phyloP scores from a whole-genome alignment of 2,329 filamentous ascomycete genomes.

The Thermothelomyces thermophilus region DNA sequence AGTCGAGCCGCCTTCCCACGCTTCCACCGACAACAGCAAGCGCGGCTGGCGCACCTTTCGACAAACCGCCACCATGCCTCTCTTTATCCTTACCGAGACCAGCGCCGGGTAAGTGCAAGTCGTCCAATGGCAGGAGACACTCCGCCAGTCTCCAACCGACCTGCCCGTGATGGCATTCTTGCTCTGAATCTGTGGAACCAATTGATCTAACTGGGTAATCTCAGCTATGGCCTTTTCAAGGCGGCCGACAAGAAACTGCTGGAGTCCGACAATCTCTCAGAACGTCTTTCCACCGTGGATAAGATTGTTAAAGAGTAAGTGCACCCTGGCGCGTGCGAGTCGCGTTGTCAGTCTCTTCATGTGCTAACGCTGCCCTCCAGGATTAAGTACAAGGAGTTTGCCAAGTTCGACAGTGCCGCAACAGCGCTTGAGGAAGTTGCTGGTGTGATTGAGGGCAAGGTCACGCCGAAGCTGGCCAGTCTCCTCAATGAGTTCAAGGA shows the following conservation, averaged over 20 bases:
- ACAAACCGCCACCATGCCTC: slow-evolving; percentile 57
- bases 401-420: slow-evolving; percentile 93
- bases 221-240: slow-evolving; percentile 95
- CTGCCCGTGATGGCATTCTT: neutral
- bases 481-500: slow-evolving; percentile 88
- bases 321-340: neutral
- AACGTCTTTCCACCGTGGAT: slow-evolving; percentile 72
- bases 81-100: slow-evolving; percentile 91
- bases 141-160: neutral
- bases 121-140: slow-evolving; percentile 15
- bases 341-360: neutral
- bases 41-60: slow-evolving; percentile 19
- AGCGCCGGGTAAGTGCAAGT: slow-evolving; percentile 60
- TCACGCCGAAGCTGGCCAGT: slow-evolving; percentile 75
- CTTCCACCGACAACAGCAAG: slow-evolving; percentile 28
- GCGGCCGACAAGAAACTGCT: slow-evolving; percentile 97
- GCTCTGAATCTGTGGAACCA: neutral
- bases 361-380: slow-evolving; percentile 36
- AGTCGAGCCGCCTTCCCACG: slow-evolving; percentile 27
- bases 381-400: slow-evolving; percentile 92
- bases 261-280: slow-evolving; percentile 72
- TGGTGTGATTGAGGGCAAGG: slow-evolving; percentile 85
- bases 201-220: slow-evolving; percentile 13
- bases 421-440: slow-evolving; percentile 86
- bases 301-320: slow-evolving; percentile 80